These are phyloP conservation scores for Bathelium albidoporum DNA, from an alignment of 495 filamentous ascomycete species.

Conservation along the genomic window DNA sequence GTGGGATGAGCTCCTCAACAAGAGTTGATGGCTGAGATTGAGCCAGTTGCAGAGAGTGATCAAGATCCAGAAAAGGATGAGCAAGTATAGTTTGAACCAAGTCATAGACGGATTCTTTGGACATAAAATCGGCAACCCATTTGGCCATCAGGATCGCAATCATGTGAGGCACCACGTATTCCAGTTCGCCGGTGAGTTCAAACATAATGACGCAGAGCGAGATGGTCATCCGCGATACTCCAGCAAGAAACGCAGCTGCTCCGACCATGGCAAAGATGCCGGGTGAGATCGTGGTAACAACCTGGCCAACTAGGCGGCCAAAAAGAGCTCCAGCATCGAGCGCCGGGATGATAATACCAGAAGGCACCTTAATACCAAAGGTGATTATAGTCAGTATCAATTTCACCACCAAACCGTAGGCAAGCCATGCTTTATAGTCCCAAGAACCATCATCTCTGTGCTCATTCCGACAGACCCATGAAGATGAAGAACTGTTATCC, in stretches of 20 bases:
- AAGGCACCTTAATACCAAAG: slow-evolving; percentile 48
- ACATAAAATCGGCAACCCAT: slow-evolving; percentile 47
- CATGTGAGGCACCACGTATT: slow-evolving; percentile 47
- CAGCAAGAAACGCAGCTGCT: slow-evolving; percentile 48
- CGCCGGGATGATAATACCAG: slow-evolving; percentile 49
- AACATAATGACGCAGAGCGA: slow-evolving; percentile 51
- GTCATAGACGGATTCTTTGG: slow-evolving; percentile 44
- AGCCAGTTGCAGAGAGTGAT: slow-evolving; percentile 36
- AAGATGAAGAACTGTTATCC: slow-evolving; percentile 12
- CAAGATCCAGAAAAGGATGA: slow-evolving; percentile 46
- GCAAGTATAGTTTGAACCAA: slow-evolving; percentile 46
- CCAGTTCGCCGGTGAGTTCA: slow-evolving; percentile 35
- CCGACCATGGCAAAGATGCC: slow-evolving; percentile 54
- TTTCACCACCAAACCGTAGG: slow-evolving; percentile 43
- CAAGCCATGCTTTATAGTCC: slow-evolving; percentile 39
- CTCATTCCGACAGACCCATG: slow-evolving; percentile 44
- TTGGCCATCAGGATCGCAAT: slow-evolving; percentile 49
- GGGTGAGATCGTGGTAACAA: slow-evolving; percentile 37
- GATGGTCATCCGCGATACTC: slow-evolving; percentile 49
- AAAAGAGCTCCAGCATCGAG: slow-evolving; percentile 48
- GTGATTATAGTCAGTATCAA: slow-evolving; percentile 46
- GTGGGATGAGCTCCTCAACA: slow-evolving; percentile 42
- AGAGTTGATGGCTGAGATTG: slow-evolving; percentile 25
- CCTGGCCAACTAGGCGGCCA: slow-evolving; percentile 45
- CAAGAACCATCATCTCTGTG: slow-evolving; percentile 14